Percentiles rank a stretch among this genome's conserved stretches.
Evolutionary conservation across 2,329 filamentous ascomycete genomes (phyloP).

Genomic region (Colletotrichum camelliae): DNA sequence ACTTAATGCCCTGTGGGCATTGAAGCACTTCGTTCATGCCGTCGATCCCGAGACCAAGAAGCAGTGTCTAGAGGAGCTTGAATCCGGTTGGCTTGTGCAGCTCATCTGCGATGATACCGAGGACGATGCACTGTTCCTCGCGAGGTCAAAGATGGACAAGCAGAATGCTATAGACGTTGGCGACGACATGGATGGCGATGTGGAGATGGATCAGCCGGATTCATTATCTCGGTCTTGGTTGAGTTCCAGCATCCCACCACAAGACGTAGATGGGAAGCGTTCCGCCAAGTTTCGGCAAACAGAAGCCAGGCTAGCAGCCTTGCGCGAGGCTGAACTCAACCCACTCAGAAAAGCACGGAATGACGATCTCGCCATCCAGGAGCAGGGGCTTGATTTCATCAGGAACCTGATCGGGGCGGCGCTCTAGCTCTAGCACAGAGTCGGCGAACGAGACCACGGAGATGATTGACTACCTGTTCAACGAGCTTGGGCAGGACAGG

Average conservation of each 20-base stretch:
- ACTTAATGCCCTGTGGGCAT: constrained; percentile 87
- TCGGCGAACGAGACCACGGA: constrained; percentile 58
- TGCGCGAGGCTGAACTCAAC: constrained; percentile 72
- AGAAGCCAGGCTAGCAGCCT: constrained; percentile 52
- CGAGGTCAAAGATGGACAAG: constrained; percentile 35
- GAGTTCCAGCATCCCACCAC: constrained; percentile 21
- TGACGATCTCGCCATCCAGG: constrained; percentile 85
- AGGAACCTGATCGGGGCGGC: constrained; percentile 82
- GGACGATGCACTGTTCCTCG: constrained; percentile 52
- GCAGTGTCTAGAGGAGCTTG: constrained; percentile 77
- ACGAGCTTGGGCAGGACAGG: constrained; percentile 74
- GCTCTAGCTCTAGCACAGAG: constrained; percentile 54
- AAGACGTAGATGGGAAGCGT: constrained; percentile 23
- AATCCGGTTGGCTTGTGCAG: constrained; percentile 79
- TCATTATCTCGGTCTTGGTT: constrained; percentile 37
- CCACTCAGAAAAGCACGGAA: constrained; percentile 71
- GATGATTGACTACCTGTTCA: constrained; percentile 88
- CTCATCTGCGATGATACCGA: constrained; percentile 72
- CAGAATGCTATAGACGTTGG: constrained; percentile 25
- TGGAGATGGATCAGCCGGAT: constrained; percentile 59
- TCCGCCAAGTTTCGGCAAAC: constrained; percentile 53
- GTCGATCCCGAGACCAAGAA: constrained; percentile 76
- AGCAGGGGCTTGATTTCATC: constrained; percentile 88
- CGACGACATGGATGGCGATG: constrained; percentile 61
- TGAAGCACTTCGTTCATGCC: constrained; percentile 86